Evolutionary conservation across 2,329 filamentous ascomycete genomes (phyloP).

Genomic region (Clarireedia homoeocarpa): DNA sequence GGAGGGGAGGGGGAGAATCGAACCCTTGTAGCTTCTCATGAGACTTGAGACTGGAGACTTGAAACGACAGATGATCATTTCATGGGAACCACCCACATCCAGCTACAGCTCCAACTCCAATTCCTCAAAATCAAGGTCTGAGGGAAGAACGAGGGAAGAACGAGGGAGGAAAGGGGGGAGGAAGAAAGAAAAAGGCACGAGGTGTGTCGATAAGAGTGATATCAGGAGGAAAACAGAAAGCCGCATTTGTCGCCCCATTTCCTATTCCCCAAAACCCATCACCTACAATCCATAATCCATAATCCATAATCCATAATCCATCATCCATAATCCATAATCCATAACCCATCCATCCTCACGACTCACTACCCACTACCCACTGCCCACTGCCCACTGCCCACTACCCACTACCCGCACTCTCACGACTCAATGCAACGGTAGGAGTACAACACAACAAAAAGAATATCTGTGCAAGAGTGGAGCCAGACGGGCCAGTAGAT

Average conservation of each 20-base stretch:
- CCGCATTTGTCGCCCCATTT: background rate
- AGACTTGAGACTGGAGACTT: background rate
- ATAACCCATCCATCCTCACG: too few species aligned
- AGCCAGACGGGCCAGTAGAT: background rate
- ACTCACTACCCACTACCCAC: too few species aligned
- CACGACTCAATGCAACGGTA: background rate
- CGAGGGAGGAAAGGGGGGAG: too few species aligned
- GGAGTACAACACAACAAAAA: background rate
- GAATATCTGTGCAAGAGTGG: constrained; percentile 3
- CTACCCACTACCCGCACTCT: too few species aligned
- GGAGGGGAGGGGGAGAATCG: background rate
- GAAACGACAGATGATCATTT: constrained; percentile 6
- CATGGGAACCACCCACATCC: background rate
- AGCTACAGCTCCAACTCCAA: too few species aligned
- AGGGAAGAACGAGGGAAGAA: too few species aligned
- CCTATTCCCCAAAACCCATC: too few species aligned
- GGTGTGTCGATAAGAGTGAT: constrained; percentile 5
- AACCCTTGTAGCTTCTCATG: background rate
- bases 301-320: too few species aligned
- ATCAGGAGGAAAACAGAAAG: background rate
- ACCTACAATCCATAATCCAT: too few species aligned
- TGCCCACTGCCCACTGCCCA: too few species aligned
- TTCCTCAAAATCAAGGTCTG: too few species aligned
- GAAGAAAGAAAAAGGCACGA: background rate
- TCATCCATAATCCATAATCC: too few species aligned